These are phyloP conservation scores for Castanea crenata DNA, from an alignment of 306 rosid genomes.

Conservation along the genomic window DNA sequence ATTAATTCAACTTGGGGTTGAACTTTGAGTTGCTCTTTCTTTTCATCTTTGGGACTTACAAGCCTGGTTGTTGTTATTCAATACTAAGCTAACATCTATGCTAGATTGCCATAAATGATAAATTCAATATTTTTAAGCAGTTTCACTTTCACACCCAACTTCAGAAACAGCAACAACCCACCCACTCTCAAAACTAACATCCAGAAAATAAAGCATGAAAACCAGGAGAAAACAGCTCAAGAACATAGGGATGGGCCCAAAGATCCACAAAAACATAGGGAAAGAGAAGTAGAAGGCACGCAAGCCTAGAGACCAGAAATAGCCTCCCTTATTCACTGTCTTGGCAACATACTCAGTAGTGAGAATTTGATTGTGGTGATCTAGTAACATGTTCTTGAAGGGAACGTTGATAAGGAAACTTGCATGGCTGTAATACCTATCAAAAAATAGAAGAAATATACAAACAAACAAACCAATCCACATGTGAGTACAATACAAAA, in stretches of 20 bases:
- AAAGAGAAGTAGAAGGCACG: constrained; percentile 85
- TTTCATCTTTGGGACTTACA: neutral
- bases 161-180: constrained; percentile 38
- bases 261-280: constrained; percentile 83
- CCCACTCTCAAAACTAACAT: constrained; percentile 43
- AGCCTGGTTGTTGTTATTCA: neutral
- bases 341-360: constrained; percentile 63
- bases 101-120: neutral
- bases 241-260: constrained; percentile 85
- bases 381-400: constrained; percentile 42
- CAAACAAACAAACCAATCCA: too few species aligned
- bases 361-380: constrained; percentile 38
- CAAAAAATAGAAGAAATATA: too few species aligned
- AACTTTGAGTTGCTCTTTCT: constrained; percentile 11
- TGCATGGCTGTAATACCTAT: constrained; percentile 80
- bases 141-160: constrained; percentile 16
- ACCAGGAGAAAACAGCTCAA: constrained; percentile 51
- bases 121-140: neutral
- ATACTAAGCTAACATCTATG: neutral
- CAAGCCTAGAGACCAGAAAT: constrained; percentile 84
- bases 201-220: constrained; percentile 66
- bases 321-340: constrained; percentile 71
- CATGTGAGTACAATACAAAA: too few species aligned
- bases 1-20: constrained; percentile 47
- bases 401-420: constrained; percentile 81